A percentile compares a stretch with the other conserved stretches of the same genome.
These are phyloP conservation scores for Nemania abortiva DNA, from an alignment of 2,329 filamentous ascomycete genomes.

Conservation along the genomic window DNA sequence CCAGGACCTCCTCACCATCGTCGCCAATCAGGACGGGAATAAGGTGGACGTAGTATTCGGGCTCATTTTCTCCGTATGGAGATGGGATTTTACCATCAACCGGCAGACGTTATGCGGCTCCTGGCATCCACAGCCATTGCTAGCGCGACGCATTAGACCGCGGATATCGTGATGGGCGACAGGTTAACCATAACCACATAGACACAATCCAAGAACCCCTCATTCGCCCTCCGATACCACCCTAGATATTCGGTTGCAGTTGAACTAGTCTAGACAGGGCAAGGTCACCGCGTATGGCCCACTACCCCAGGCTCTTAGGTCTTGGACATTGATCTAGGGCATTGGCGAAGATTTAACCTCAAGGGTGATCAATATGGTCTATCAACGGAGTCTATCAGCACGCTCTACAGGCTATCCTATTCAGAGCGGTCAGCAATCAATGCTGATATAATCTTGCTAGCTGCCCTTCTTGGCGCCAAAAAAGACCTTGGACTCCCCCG, in stretches of 20 bases:
- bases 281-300: constrained; percentile 7
- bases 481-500: neutral
- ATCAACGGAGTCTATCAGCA: neutral
- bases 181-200: constrained; percentile 4
- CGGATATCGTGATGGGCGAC: constrained; percentile 10
- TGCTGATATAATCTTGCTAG: constrained; percentile 9
- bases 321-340: constrained; percentile 5
- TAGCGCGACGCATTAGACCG: constrained; percentile 10
- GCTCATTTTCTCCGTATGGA: constrained; percentile 12
- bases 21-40: constrained; percentile 12
- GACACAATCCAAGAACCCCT: constrained; percentile 3
- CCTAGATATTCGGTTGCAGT: constrained; percentile 8
- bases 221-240: constrained; percentile 12
- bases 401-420: neutral
- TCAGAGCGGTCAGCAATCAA: constrained; percentile 9
- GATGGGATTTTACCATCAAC: constrained; percentile 30
- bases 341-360: neutral
- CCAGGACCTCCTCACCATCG: constrained; percentile 12
- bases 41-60: constrained; percentile 8
- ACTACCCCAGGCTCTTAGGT: constrained; percentile 15
- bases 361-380: neutral
- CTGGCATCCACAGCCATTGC: constrained; percentile 13
- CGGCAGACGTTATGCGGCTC: neutral
- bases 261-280: constrained; percentile 13
- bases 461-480: neutral